Base-by-base conservation (phyloP, 1,284 basidiomycete species). In the Cutaneotrichosporon curvatum region DNA sequence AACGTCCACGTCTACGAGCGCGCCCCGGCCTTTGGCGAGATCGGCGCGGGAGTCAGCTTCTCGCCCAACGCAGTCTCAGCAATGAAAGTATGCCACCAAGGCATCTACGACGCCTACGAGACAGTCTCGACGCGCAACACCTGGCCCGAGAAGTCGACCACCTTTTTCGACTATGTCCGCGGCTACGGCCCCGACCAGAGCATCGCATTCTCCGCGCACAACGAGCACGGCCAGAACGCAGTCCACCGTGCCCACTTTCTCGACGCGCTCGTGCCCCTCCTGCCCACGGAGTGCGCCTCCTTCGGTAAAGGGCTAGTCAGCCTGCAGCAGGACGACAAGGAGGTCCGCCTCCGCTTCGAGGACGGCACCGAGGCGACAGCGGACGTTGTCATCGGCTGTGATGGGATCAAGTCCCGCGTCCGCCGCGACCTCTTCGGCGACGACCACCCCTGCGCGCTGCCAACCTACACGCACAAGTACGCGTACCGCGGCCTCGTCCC, bases 181-280 rank as follows among this genome's bases (percentile, higher is more conserved):
- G 47, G 51, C 6, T 45, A 46, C n/a, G 47, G 48, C 12, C 37
- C 37, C 12, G 33, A 23, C 0, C 21, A 39, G 18, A 23, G 23
- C n/a, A 45, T 49, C 30, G 41, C 39, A 21, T 54, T 54, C 30
- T 50, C 47, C 12, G 12, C 30, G 8, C 15, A 14, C 4, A 50
- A 47, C 19, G 36, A 19, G 11, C 35, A 37, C 18, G 55, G 55
- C 4, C 49, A 51, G 52, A 54, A 49, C 38, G 52, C 47, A 2
- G 55, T 57, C 12, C 52, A 57, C 37, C 49, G 55, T 15, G 55
- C 55, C 1, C 49, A 51, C 35, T 57, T 57, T 25, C 43, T 57
- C n/a, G 55, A 57, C 28, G 55, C 51, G 34, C 40, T 51, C 23
- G 55, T 57, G 33, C 45, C 45, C 21, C 45, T 57, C 11, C 28